These are phyloP conservation scores for Cladosporium sp. DNA, from an alignment of 2,329 filamentous ascomycete species.

Conservation along the genomic window DNA sequence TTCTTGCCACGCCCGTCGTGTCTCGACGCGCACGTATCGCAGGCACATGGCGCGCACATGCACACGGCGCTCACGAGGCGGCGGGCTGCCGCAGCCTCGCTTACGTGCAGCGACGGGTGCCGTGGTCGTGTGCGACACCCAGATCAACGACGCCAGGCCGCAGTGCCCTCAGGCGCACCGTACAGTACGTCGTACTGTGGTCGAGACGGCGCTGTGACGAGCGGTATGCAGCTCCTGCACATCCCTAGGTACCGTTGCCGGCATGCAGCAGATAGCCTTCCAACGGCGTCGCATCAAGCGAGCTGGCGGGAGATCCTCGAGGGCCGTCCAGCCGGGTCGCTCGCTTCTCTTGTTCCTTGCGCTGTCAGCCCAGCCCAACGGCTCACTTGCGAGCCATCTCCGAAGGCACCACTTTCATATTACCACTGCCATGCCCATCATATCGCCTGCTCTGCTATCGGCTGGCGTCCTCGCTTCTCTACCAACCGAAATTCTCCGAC, in stretches of 20 bases:
- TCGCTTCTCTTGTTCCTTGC: not conserved
- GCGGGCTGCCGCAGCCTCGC: not conserved
- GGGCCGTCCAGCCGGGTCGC: not conserved
- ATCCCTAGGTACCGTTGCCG: not conserved
- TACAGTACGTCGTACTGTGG: not conserved
- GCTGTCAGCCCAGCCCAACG: not conserved
- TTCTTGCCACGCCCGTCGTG: too few species aligned
- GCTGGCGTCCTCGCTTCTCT: not conserved
- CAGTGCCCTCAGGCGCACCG: not conserved
- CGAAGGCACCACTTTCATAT: not conserved
- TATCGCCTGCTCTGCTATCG: too few species aligned
- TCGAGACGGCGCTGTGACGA: not conserved
- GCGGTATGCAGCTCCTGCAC: not conserved
- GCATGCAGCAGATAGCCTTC: constrained; percentile 1
- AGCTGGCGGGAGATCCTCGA: constrained; percentile 5
- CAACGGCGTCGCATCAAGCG: constrained; percentile 9
- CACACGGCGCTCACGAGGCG: not conserved
- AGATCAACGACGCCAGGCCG: too few species aligned
- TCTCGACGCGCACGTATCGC: too few species aligned
- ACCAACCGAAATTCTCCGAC: not conserved
- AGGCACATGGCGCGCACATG: not conserved
- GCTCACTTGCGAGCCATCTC: not conserved
- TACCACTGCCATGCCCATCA: not conserved
- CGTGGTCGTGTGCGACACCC: not conserved
- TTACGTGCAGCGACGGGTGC: constrained; percentile 3